Conservation (phyloP, 768 basidiomycete genomes). For the Pleurotus pulmonarius region DNA sequence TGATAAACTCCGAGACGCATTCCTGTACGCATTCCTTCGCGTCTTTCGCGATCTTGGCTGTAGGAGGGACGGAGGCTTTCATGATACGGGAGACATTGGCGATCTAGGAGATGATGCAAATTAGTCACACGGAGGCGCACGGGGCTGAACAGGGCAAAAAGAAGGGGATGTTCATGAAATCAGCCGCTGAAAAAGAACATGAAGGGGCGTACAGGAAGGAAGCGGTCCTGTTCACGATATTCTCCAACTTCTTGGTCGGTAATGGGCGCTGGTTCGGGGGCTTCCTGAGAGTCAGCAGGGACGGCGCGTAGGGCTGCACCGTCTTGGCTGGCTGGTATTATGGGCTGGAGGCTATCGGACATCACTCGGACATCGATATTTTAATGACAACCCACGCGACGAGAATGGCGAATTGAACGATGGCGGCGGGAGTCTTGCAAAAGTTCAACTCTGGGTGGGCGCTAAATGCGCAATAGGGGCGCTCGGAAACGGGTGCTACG, state of each 20-base stretch:
- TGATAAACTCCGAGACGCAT: conserved; percentile 97
- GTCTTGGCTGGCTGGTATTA: conserved; percentile 37
- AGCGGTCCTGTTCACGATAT: conserved; percentile 93
- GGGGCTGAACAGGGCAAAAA: neutral
- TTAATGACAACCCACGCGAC: too few species aligned
- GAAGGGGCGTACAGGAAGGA: conserved; percentile 69
- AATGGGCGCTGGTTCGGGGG: conserved; percentile 51
- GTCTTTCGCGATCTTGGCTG: conserved; percentile 96
- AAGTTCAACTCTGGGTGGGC: too few species aligned
- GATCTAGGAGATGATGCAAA: conserved; percentile 51
- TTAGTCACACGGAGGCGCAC: neutral
- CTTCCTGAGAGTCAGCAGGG: conserved; percentile 32
- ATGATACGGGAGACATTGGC: conserved; percentile 98
- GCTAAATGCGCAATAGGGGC: too few species aligned
- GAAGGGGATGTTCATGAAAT: conserved; percentile 4
- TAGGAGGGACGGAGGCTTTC: conserved; percentile 86
- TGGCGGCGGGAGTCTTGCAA: too few species aligned
- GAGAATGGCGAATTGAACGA: too few species aligned
- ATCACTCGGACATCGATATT: conserved; percentile 8
- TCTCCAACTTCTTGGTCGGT: conserved; percentile 93
- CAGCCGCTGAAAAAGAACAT: neutral
- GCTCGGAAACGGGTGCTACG: too few species aligned
- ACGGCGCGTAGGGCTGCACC: conserved; percentile 19
- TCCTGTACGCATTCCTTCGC: conserved; percentile 99
- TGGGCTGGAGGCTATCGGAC: conserved; percentile 36